These are phyloP conservation scores for Beta macrorhiza DNA, from an alignment of 179 eudicot species.

Conservation along the genomic window DNA sequence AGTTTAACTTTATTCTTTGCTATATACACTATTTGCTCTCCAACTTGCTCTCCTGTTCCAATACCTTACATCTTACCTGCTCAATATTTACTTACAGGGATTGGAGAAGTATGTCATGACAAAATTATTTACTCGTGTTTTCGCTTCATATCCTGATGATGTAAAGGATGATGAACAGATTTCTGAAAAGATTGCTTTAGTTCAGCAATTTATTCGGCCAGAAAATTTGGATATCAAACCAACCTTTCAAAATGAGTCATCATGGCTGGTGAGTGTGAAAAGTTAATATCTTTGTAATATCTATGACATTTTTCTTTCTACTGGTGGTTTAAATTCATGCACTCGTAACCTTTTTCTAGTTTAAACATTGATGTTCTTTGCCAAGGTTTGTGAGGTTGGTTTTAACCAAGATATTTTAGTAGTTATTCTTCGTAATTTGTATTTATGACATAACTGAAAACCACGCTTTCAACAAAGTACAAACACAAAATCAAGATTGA, in stretches of 20 bases:
- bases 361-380: background rate
- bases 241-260: constrained; percentile 80
- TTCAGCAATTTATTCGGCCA: constrained; percentile 89
- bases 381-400: background rate
- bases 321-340: background rate
- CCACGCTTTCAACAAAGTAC: background rate
- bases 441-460: background rate
- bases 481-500: background rate
- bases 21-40: background rate
- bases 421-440: background rate
- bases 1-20: constrained; percentile 39
- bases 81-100: constrained; percentile 49
- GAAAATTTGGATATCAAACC: constrained; percentile 86
- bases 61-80: constrained; percentile 2
- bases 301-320: background rate
- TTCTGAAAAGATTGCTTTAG: constrained; percentile 72
- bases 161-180: constrained; percentile 72
- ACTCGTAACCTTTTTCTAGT: background rate
- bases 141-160: constrained; percentile 82
- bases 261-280: constrained; percentile 87
- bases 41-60: constrained; percentile 2
- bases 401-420: background rate
- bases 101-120: constrained; percentile 98
- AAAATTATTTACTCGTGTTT: constrained; percentile 73
- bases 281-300: background rate